Evolutionary conservation across 352 stramenopile species (phyloP), one percentile per base, ranked within the genome.

Genomic region (Elongisporangium senticosum): DNA sequence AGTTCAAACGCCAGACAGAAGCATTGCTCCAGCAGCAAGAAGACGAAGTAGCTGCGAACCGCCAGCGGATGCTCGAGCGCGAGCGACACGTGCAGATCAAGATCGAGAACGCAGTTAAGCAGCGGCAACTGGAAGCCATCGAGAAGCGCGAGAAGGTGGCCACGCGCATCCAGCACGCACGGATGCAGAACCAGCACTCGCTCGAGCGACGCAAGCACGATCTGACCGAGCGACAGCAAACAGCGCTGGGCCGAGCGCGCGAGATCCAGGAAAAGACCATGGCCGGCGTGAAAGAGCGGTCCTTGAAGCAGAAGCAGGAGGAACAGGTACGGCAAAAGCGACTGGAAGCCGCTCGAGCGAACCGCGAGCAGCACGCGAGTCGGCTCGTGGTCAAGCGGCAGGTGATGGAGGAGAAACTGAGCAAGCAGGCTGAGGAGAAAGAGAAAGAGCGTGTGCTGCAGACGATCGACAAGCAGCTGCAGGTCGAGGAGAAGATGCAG

Each of bases 201-300:
- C 64, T 89, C 1, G 66, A 83, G 15, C 77, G 75, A n/a, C 74
- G 75, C 22, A 88, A 88, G 58, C 58, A 79, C 48, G 81, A 90
- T 37, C 70, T 91, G 39, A 75, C 82, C 8, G 63, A 71, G 6
- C 87, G 87, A 58, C 83, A 93, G 59, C 26, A 52, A 26, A 69
- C 77, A 7, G 81, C 83, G 1, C 54, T 59, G 0, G 75, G 81
- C 8, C 73, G 83, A 4, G 69, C 69, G 3, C 69, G 68, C 48
- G 81, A 93, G 54, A 79, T 89, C n/a, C 77, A 90, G 40, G 61
- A 56, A 7, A 89, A 87, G 28, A 74, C 77, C 20, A 57, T 78
- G 10, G 64, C 61, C 23, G 81, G 90, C 23, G 64, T 93, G 3
- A 77, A 82, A 40, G 80, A 86, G n/a, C 74, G 77, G 3, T 63